Evolutionary conservation across 352 stramenopile genomes (phyloP), one percentile per base, ranked within the genome.

Genomic region (Globisporangium orthogonon): DNA sequence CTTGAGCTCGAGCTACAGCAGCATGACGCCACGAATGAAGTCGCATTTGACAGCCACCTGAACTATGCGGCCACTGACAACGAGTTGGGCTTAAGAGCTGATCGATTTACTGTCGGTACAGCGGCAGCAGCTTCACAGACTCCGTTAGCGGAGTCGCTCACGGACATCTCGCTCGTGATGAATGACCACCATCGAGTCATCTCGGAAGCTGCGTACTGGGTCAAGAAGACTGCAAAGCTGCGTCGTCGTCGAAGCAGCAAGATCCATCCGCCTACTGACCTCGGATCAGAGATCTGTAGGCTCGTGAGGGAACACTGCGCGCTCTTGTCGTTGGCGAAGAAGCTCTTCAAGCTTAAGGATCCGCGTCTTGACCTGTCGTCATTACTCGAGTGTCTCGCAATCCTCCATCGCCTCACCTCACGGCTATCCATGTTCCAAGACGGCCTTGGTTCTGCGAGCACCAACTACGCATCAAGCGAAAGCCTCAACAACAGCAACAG

Each of bases 101-200:
- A n/a, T n/a, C n/a, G n/a, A n/a, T n/a, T 43, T 23, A 30, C 47
- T 2, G 11, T 3, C 2, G 37, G 14, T 18, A n/a, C 7, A 13
- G 18, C 6, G 30, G 30, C 53, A 23, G 47, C 58, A 0, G 56
- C 63, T 3, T 62, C 63, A 10, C 64, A 61, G 1, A 52, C 69
- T 4, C 74, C 74, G 29, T 58, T 89, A 17, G 70, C 76, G 15
- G 71, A 86, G 31, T 83, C 79, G 17, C 60, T 89, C 10, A 58
- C 86, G 49, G 79, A 87, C 45, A 89, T 89, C 47, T 87, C 79
- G 17, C 76, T 89, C 28, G 76, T 89, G 15, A 86, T 89, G 76
- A 87, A 58, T n/a, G 79, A 89, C 30, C 75, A 87, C 52, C 76
- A 89, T 28, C 74, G 69, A 0, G 66, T 89, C n/a, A 47, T 89